Evolutionary conservation across 2,329 filamentous ascomycete species (phyloP).

Genomic region (Metarhizium guizhouense): DNA sequence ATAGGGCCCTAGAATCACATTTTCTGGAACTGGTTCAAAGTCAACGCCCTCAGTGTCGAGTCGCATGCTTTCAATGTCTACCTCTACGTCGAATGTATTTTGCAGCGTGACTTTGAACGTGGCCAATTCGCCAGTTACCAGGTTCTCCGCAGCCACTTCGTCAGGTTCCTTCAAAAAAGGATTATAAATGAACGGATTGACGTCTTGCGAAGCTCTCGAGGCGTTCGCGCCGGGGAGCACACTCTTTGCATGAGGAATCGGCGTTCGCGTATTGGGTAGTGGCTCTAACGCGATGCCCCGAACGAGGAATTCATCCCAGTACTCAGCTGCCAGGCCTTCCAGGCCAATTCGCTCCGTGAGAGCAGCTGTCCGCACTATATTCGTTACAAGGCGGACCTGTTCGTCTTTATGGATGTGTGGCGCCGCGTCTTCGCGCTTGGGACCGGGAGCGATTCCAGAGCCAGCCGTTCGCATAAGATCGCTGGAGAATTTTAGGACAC

Average conservation of each 20-base stretch:
- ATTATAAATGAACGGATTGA: constrained; percentile 91
- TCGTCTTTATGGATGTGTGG: constrained; percentile 71
- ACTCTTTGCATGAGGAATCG: constrained; percentile 55
- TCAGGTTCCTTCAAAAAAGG: constrained; percentile 68
- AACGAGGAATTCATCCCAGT: constrained; percentile 95
- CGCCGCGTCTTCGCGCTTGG: constrained; percentile 58
- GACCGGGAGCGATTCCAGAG: constrained; percentile 65
- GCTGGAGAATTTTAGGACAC: constrained; percentile 80
- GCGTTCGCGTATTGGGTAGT: constrained; percentile 46
- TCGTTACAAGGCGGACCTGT: constrained; percentile 73
- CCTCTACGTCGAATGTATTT: constrained; percentile 87
- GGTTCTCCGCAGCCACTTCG: constrained; percentile 52
- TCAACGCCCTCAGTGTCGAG: constrained; percentile 66
- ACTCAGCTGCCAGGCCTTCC: constrained; percentile 64
- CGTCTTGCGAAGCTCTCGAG: constrained; percentile 46
- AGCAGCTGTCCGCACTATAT: constrained; percentile 73
- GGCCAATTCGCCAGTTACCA: constrained; percentile 72
- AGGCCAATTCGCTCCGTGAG: constrained; percentile 71
- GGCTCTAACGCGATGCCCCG: constrained; percentile 66
- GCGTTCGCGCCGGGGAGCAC: constrained; percentile 42
- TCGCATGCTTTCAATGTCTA: constrained; percentile 76
- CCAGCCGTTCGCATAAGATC: constrained; percentile 76
- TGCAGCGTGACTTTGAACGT: constrained; percentile 78
- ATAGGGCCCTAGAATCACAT: constrained; percentile 67
- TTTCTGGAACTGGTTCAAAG: constrained; percentile 58